phyloP scores from a whole-genome alignment of 169 alveolate species.

The Plasmodium vivax region DNA sequence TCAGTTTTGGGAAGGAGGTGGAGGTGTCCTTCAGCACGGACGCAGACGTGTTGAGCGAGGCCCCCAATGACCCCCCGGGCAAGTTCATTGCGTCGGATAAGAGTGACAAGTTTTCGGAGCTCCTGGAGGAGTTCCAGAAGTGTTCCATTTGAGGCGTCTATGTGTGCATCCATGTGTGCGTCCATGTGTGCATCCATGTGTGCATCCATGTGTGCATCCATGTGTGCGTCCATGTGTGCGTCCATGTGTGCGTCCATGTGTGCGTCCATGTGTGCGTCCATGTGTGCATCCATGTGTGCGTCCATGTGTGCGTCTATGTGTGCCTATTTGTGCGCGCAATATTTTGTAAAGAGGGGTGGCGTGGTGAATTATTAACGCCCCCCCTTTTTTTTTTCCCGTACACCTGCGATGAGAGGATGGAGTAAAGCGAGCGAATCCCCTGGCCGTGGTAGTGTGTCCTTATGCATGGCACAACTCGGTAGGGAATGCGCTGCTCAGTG shows the following conservation, averaged over 20 bases:
- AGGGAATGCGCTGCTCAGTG: background rate
- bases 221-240: too few species aligned
- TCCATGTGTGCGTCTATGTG: background rate
- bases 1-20: background rate
- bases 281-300: background rate
- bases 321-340: background rate
- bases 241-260: too few species aligned
- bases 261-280: too few species aligned
- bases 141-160: background rate
- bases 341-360: background rate
- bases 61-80: background rate
- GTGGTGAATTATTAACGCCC: background rate
- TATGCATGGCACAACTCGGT: conserved; percentile 46
- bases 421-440: background rate
- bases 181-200: background rate
- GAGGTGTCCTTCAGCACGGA: background rate
- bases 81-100: conserved; percentile 57
- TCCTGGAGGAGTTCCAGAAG: conserved; percentile 70
- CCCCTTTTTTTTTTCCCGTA: background rate
- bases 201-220: background rate
- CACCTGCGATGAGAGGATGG: background rate
- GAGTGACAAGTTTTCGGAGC: conserved; percentile 68
- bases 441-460: conserved; percentile 14
- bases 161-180: background rate
- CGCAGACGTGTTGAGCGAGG: background rate